phyloP scores from a whole-genome alignment of 768 basidiomycete genomes.

The Amanita rimosa region DNA sequence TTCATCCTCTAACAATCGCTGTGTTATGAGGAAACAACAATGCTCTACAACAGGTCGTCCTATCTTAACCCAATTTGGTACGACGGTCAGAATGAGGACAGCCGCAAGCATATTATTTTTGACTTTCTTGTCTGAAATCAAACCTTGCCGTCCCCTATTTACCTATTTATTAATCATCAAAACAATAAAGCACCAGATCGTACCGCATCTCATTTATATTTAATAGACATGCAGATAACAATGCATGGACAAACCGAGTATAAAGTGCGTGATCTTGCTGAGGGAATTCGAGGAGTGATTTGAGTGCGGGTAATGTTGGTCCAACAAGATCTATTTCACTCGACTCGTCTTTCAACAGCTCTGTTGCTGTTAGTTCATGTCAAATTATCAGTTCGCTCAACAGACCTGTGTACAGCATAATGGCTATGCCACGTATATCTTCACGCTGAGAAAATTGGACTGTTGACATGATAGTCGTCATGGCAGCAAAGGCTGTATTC shows the following conservation, averaged over 20 bases:
- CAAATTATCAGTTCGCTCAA: not conserved
- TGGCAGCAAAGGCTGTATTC: constrained; percentile 48
- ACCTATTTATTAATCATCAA: not conserved
- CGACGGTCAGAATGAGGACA: constrained; percentile 74
- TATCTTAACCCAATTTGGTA: constrained; percentile 56
- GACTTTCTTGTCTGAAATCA: constrained; percentile 68
- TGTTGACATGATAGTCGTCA: constrained; percentile 44
- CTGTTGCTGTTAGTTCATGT: constrained; percentile 19
- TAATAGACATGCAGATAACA: constrained; percentile 76
- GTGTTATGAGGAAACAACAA: constrained; percentile 72
- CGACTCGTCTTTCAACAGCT: constrained; percentile 80
- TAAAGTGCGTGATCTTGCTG: constrained; percentile 40
- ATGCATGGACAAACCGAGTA: constrained; percentile 55
- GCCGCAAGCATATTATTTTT: constrained; percentile 85
- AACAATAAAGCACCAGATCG: constrained; percentile 11
- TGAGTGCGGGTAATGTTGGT: constrained; percentile 72
- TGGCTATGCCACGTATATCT: constrained; percentile 69
- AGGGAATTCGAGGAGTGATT: constrained; percentile 53
- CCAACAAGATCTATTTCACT: constrained; percentile 70
- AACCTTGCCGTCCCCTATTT: constrained; percentile 66
- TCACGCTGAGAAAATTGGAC: constrained; percentile 49
- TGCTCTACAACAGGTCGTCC: constrained; percentile 74
- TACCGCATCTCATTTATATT: constrained; percentile 92
- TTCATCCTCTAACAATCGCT: constrained; percentile 58
- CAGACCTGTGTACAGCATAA: constrained; percentile 70